Conservation (phyloP, 345 rosid genomes). For the Camelina laxa region DNA sequence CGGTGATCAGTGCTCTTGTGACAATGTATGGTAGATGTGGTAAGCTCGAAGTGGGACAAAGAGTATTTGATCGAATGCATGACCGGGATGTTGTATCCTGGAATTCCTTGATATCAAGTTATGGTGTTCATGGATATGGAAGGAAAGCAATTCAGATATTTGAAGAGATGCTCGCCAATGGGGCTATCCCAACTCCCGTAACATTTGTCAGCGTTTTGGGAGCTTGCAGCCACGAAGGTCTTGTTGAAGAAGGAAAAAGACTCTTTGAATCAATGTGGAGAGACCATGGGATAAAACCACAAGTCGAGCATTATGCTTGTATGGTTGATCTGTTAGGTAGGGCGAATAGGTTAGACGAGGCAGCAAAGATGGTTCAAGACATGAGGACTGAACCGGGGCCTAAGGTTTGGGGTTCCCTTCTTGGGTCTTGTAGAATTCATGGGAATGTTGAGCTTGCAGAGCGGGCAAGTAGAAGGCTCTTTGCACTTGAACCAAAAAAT, state of each 20-base stretch:
- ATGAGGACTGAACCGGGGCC: conserved; percentile 80
- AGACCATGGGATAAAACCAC: conserved; percentile 64
- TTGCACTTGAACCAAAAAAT: conserved; percentile 72
- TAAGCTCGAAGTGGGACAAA: conserved; percentile 65
- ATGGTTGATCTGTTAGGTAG: conserved; percentile 98
- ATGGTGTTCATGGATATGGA: conserved; percentile 87
- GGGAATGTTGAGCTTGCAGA: conserved; percentile 82
- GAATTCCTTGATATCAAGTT: conserved; percentile 84
- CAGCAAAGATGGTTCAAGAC: conserved; percentile 65
- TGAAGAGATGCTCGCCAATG: conserved; percentile 63
- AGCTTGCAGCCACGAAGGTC: conserved; percentile 95
- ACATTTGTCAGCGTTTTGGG: conserved; percentile 78
- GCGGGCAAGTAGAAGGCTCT: conserved; percentile 71
- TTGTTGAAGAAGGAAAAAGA: conserved; percentile 78
- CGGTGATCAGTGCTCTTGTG: conserved; percentile 77
- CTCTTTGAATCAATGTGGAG: conserved; percentile 64
- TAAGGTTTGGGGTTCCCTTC: conserved; percentile 91
- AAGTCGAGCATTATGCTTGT: conserved; percentile 89
- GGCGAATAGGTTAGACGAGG: conserved; percentile 83
- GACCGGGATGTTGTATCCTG: conserved; percentile 80
- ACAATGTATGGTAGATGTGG: conserved; percentile 89
- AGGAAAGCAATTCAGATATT: conserved; percentile 67
- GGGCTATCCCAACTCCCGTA: conserved; percentile 67
- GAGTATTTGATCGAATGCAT: conserved; percentile 68
- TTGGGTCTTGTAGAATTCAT: conserved; percentile 89